Evolutionary conservation across 73 alveolate species (phyloP), one percentile per base, ranked within the genome.

Genomic region (Symbiodinium pilosum): DNA sequence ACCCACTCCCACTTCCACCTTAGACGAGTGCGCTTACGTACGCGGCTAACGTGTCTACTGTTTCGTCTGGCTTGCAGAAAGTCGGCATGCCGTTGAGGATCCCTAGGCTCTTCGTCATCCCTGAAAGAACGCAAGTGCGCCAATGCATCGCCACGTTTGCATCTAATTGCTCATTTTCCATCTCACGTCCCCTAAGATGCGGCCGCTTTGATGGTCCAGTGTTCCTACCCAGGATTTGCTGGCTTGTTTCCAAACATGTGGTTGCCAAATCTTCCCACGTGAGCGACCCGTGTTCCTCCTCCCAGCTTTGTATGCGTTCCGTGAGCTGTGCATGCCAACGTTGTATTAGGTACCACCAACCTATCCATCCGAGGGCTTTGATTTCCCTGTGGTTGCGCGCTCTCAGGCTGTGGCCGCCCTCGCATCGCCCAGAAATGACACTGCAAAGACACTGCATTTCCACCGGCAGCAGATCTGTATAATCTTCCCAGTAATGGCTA

Each of bases 1-100:
- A 59, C 12, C 95, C 95, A 88, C 4, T 11, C 51, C 87, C 95
- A 68, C 68, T 88, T 68, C 95, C 95, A 88, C 0, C 71, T 41
- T 32, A 38, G 47, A 3, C 68, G 43, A 1, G 94, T 85, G 26
- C 36, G 47, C 1, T 40, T 28, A 4, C 94, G 56, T 2, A 12
- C 18, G 16, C 54, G 38, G 6, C 59, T 40, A 4, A 26, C 83
- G 8, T 24, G 38, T 0, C 93, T n/a, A 51, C 56, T 14, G 47
- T 26, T 39, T 6, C 24, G 51, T 8, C 5, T 11, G 34, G 93
- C 43, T 7, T 86, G 38, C 1, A 6, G n/a, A 2, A 28, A 44
- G 3, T 12, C 83, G 21, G 26, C 51, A 8, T 86, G 71, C 18
- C 93, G 26, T 14, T 1, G 28, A 0, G 59, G 39, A 20, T n/a